Percentiles rank a stretch among this genome's conserved stretches.
Evolutionary conservation across 352 stramenopile genomes (phyloP).

Genomic region (Globisporangium orthogonon): DNA sequence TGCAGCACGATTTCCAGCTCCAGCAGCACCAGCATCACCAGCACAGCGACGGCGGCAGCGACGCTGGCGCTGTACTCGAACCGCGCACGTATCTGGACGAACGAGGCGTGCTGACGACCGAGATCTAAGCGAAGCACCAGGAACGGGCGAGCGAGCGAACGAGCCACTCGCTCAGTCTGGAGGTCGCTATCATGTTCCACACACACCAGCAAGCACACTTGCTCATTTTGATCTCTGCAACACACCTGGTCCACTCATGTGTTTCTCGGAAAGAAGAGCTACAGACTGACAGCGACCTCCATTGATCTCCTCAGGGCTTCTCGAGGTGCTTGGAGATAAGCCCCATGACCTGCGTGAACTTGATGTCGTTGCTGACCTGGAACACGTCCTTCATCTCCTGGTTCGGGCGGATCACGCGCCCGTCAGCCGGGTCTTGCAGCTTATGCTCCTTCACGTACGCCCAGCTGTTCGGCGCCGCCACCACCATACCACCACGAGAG

Average conservation of each 20-base stretch:
- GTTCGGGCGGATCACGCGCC: constrained; percentile 66
- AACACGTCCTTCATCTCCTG: constrained; percentile 62
- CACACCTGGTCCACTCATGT: no score
- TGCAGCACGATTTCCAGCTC: constrained; percentile 47
- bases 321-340: constrained; percentile 69
- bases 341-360: constrained; percentile 69
- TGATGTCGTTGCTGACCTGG: constrained; percentile 48
- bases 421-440: constrained; percentile 64
- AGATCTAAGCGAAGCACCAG: constrained; percentile 37
- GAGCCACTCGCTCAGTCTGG: background rate
- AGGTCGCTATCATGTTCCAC: no score
- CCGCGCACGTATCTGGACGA: constrained; percentile 69
- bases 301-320: constrained; percentile 14
- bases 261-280: no score
- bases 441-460: constrained; percentile 71
- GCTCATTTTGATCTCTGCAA: constrained; percentile 5
- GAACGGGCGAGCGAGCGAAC: background rate
- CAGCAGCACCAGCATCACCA: constrained; percentile 10
- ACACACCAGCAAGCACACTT: background rate
- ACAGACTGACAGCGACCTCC: no score
- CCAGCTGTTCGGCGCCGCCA: constrained; percentile 28
- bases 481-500: background rate
- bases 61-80: constrained; percentile 22
- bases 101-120: constrained; percentile 58
- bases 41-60: constrained; percentile 19